These are phyloP conservation scores for Pythium chondricola DNA, from an alignment of 352 stramenopile genomes.

Conservation along the genomic window DNA sequence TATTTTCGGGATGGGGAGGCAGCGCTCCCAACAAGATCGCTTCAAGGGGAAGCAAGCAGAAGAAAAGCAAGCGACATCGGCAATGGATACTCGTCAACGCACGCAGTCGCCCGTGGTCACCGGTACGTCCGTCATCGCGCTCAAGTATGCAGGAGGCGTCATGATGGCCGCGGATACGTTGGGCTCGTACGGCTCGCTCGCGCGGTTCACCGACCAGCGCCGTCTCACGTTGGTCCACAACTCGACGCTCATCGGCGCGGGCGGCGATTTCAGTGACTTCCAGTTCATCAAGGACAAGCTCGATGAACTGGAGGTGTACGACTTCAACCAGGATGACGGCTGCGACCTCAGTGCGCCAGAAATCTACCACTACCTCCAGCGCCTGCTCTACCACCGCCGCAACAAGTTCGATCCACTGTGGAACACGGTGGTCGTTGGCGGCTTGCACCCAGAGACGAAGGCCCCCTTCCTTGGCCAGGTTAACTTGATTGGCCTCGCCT, in stretches of 20 bases:
- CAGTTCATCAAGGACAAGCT: conserved; percentile 95
- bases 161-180: conserved; percentile 98
- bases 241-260: conserved; percentile 92
- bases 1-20: conserved; percentile 6
- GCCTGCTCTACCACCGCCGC: conserved; percentile 97
- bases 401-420: conserved; percentile 99
- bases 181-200: conserved; percentile 95
- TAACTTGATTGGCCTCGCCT: conserved; percentile 96
- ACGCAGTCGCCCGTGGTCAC: conserved; percentile 95
- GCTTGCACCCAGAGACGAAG: conserved; percentile 85
- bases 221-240: conserved; percentile 84
- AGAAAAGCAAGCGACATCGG: conserved; percentile 7
- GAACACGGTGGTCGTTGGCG: conserved; percentile 98
- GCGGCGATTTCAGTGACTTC: conserved; percentile 97
- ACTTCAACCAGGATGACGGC: conserved; percentile 94
- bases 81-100: conserved; percentile 69
- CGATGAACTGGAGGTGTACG: conserved; percentile 90
- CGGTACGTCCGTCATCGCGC: conserved; percentile 95
- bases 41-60: conserved; percentile 17
- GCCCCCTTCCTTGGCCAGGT: conserved; percentile 94
- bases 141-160: conserved; percentile 95
- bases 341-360: conserved; percentile 92
- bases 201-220: conserved; percentile 95
- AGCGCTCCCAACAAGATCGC: conserved; percentile 22
- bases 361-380: conserved; percentile 96